Conservation (phyloP, 2,329 filamentous ascomycete genomes). For the Ophiostoma novo-ulmi region DNA sequence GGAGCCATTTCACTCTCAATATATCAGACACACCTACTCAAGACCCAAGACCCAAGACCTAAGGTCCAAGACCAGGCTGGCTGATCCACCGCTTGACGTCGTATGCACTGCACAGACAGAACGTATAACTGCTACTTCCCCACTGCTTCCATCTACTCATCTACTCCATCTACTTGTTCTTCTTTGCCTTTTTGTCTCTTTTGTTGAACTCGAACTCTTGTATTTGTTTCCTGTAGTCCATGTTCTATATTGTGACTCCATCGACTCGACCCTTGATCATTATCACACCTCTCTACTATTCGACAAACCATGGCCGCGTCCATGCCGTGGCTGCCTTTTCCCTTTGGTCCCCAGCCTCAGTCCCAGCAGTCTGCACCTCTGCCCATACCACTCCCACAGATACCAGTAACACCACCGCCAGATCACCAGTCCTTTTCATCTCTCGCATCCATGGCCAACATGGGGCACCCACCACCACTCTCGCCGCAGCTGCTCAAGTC, state of each 20-base stretch:
- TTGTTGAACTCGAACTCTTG: not conserved
- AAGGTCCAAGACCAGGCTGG: constrained; percentile 1
- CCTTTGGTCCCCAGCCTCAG: constrained; percentile 30
- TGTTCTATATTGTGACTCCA: not conserved
- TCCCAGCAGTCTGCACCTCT: not conserved
- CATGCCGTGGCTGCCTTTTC: constrained; percentile 31
- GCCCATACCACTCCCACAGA: constrained; percentile 24
- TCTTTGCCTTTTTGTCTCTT: not conserved
- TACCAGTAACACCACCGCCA: constrained; percentile 39
- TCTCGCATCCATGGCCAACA: constrained; percentile 10
- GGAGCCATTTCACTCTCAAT: constrained; percentile 9
- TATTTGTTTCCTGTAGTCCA: not conserved
- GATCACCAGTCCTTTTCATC: constrained; percentile 36
- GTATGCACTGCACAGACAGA: constrained; percentile 9
- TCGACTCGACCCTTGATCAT: not conserved
- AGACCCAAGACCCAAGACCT: not conserved
- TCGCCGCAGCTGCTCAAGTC: constrained; percentile 27
- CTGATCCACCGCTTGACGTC: constrained; percentile 14
- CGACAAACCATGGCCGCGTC: constrained; percentile 30
- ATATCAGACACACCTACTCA: not conserved
- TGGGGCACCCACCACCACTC: constrained; percentile 23
- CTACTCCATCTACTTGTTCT: not conserved
- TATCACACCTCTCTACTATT: too few relatives aligned
- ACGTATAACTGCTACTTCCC: constrained; percentile 14
- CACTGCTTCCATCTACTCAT: not conserved